Evolutionary conservation across 164 flowering plant genomes (phyloP), one percentile per base, ranked within the genome.

Genomic region (Paratinospora sagittata): DNA sequence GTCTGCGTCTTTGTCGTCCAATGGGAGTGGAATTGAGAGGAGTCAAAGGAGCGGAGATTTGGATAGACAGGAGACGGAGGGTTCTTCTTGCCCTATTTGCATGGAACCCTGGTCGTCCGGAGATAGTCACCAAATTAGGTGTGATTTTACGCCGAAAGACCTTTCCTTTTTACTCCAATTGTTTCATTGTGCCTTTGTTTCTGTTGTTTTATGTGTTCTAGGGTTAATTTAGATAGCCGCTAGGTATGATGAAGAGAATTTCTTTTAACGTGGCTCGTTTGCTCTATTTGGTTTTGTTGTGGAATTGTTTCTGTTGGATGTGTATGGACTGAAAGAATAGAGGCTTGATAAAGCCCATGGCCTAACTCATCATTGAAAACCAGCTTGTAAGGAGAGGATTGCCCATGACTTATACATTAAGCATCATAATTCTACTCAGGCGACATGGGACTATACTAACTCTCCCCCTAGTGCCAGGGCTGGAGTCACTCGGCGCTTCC

Each of bases 11-110:
- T n/a, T n/a, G 6, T 65, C 70, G 23, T 27, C 68, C 3, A 63
- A 64, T 65, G 13, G 23, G 36, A 24, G 58, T 9, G 75, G 12
- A 73, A 24, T 11, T 2, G 45, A 34, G 65, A 69, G 26, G 57
- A 27, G 3, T 14, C 6, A 0, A 36, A 6, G 9, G 19, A 36
- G 45, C 26, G 26, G 57, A 8, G 47, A 55, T 17, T 33, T 49
- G 24, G 33, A 21, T 70, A 47, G 43, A n/a, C 33, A 24, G 37
- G 89, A 88, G n/a, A 73, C 78, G 41, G 92, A 88, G 26, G 91
- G 88, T 19, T 23, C 77, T 26, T 83, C 72, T 81, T 90, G 93
- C 80, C 80, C 91, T 13, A 89, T 90, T 70, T 90, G 93, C 36
- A 80, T 87, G 85, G 89, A 87, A 16, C 68, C 83, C 71, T 90